Evolutionary conservation across 148 eudicot genomes (phyloP).

Genomic region (Rhododendron simsii): DNA sequence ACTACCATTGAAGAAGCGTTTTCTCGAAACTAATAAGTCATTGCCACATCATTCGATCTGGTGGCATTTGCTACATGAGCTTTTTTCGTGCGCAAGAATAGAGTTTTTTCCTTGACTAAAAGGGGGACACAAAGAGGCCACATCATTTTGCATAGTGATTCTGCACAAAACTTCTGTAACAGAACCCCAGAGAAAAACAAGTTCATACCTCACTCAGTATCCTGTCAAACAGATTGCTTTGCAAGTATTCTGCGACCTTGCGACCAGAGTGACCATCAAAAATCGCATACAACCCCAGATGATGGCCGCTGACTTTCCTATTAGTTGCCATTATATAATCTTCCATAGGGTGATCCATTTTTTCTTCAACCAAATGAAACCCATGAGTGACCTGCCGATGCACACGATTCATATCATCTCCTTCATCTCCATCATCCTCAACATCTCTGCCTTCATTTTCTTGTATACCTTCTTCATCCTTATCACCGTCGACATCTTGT

Average conservation of each 20-base stretch:
- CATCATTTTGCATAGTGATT: not conserved
- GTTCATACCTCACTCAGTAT: conserved; percentile 42
- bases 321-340: conserved; percentile 48
- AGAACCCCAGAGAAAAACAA: not conserved
- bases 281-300: conserved; percentile 48
- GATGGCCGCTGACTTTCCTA: conserved; percentile 21
- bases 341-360: conserved; percentile 57
- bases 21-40: not conserved
- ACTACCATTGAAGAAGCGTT: not conserved
- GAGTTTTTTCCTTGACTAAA: not conserved
- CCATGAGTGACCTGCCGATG: conserved; percentile 38
- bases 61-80: not conserved
- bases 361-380: conserved; percentile 43
- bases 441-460: not conserved
- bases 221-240: conserved; percentile 40
- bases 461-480: not conserved
- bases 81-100: not conserved
- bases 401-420: not conserved
- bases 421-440: conserved; percentile 13
- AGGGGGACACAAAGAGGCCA: not conserved
- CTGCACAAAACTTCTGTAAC: not conserved
- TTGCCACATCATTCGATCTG: not conserved
- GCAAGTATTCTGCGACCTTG: conserved; percentile 48
- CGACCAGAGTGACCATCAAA: conserved; percentile 60
- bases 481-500: not conserved